phyloP scores from a whole-genome alignment of 2,329 filamentous ascomycete genomes.

The Fusarium aywerte region DNA sequence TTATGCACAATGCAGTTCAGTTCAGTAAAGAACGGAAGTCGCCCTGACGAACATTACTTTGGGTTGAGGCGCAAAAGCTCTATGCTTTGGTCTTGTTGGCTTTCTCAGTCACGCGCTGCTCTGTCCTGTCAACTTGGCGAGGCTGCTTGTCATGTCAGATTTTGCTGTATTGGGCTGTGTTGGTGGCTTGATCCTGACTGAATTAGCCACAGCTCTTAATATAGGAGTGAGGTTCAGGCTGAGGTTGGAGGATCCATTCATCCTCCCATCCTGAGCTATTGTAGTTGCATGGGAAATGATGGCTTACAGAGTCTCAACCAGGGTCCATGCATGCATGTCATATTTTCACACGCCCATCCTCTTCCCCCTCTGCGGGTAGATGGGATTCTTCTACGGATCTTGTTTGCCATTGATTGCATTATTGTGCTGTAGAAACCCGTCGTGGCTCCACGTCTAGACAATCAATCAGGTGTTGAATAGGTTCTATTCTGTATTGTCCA shows the following conservation, averaged over 20 bases:
- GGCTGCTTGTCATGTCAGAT: conserved; percentile 18
- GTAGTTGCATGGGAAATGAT: conserved; percentile 36
- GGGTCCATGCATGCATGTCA: conserved; percentile 38
- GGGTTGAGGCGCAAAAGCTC: conserved; percentile 11
- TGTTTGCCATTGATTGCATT: conserved; percentile 27
- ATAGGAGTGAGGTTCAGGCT: background rate
- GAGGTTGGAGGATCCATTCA: conserved; percentile 6
- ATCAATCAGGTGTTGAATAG: conserved; percentile 31
- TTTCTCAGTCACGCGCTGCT: conserved; percentile 6
- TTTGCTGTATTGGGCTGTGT: background rate
- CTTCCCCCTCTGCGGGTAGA: conserved; percentile 23
- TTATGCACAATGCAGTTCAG: background rate
- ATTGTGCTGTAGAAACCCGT: conserved; percentile 19
- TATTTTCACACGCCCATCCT: conserved; percentile 7
- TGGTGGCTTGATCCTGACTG: conserved; percentile 19
- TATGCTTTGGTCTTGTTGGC: background rate
- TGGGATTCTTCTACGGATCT: conserved; percentile 16
- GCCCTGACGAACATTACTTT: conserved; percentile 2
- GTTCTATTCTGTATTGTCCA: conserved; percentile 20
- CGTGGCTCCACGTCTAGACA: conserved; percentile 11
- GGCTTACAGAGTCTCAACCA: conserved; percentile 29
- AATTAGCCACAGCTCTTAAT: background rate
- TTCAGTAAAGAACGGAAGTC: background rate
- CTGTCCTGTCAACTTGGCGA: background rate
- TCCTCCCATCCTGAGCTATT: conserved; percentile 20